Base-by-base conservation (phyloP, 2,329 filamentous ascomycete genomes). In the Furcasterigmium furcatum region DNA sequence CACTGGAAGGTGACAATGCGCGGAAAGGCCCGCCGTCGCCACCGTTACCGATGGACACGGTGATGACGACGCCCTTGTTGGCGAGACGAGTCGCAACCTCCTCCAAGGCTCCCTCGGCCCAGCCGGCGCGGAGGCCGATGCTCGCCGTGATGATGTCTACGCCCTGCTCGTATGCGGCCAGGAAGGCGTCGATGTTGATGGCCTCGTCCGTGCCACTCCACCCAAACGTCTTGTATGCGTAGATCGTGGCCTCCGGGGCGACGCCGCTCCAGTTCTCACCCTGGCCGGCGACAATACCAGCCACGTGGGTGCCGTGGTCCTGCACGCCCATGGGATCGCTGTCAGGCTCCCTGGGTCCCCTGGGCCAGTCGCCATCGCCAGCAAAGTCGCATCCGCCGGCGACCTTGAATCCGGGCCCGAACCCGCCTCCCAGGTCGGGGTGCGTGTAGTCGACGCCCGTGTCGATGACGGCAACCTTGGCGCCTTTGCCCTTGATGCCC, bases 31-130 rank as follows among this genome's bases (percentile, higher is more conserved):
- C 76, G 10, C 61, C 58, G 13, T 60, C 60, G 20, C 77, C 76
- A 14, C 71, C 67, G 45, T 80, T 80, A 13, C 77, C 76, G 5
- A 72, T 74, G 2, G 76, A 70, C 20, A 78, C 69, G 9, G 71
- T 69, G 14, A 77, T 66, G 9, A 77, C 68, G 1, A 79, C 63
- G 8, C 76, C 76, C 19, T 68, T 58, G 8, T 71, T 65, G 10
- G 65, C 67, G 38, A 72, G 63, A 22, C 66, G 62, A 6, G 64
- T 62, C 4, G 66, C 61, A 6, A 69, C 63, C n/a, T 62, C 60
- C 25, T 67, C 63, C 61, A 61, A 65, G n/a, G 66, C 58, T 25
- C 65, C 53, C 19, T 59, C 57, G 0, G 61, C 51, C 55, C 57
- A 65, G 16, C 72, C 72, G 36, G 62, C 58, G 1, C 62, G 57